Percentiles rank a stretch among this genome's conserved stretches.
Evolutionary conservation across 2,329 filamentous ascomycete species (phyloP).

Genomic region (Fusarium oligoseptatum): DNA sequence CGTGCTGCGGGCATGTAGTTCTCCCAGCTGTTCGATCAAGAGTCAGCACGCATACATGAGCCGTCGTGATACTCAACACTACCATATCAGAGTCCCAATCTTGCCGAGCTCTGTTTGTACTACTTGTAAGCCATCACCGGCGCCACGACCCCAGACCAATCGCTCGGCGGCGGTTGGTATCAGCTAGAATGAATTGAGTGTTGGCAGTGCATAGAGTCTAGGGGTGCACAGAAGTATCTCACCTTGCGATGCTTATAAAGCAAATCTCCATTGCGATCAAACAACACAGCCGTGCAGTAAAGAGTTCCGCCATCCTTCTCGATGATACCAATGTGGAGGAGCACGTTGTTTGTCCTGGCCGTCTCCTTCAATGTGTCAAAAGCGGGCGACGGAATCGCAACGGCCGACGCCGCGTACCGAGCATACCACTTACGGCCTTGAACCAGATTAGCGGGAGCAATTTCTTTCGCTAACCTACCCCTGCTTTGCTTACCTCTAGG

Average conservation of each 20-base stretch:
- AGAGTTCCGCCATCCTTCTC: not conserved
- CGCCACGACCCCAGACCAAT: not conserved
- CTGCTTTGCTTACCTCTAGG: not conserved
- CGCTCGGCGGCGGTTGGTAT: not conserved
- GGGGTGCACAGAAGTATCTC: not conserved
- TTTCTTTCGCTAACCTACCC: not conserved
- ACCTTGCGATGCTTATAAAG: not conserved
- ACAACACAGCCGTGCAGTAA: not conserved
- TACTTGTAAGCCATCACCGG: not conserved
- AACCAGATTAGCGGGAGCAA: not conserved
- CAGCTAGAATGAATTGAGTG: not conserved
- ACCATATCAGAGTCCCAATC: not conserved
- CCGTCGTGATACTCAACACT: not conserved
- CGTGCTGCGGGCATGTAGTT: not conserved
- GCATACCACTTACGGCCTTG: not conserved
- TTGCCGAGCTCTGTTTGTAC: not conserved
- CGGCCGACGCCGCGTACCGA: not conserved
- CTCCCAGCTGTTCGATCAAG: not conserved
- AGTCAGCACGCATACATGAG: not conserved
- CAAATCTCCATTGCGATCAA: not conserved
- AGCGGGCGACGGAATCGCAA: not conserved
- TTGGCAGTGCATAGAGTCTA: not conserved
- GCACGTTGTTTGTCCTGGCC: not conserved
- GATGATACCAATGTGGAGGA: not conserved
- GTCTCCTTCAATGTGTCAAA: not conserved